phyloP scores from a whole-genome alignment of 1,139 yeast genomes.

The Geotrichum macrosporum region DNA sequence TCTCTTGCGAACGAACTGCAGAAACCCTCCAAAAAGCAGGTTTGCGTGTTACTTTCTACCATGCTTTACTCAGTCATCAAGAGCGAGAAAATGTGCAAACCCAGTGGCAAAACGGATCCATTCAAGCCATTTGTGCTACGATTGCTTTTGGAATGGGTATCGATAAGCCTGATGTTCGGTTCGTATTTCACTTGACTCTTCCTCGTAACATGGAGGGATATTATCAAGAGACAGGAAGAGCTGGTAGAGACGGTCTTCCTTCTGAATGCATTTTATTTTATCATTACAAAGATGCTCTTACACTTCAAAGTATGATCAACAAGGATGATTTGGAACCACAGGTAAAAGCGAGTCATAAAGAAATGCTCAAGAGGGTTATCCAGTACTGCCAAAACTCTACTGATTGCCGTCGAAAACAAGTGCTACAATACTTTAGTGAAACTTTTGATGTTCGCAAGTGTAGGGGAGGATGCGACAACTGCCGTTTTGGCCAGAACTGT shows the following conservation, averaged over 20 bases:
- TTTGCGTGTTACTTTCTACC: constrained; percentile 69
- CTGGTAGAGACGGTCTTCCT: constrained; percentile 86
- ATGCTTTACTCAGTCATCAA: constrained; percentile 87
- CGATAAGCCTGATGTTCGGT: constrained; percentile 92
- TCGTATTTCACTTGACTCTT: constrained; percentile 81
- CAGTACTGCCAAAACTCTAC: constrained; percentile 89
- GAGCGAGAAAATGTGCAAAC: constrained; percentile 67
- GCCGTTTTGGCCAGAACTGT: constrained; percentile 50
- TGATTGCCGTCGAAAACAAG: constrained; percentile 87
- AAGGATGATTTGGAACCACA: constrained; percentile 56
- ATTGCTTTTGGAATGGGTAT: constrained; percentile 99
- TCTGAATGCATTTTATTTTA: constrained; percentile 82
- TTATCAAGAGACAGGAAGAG: constrained; percentile 98
- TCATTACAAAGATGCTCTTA: constrained; percentile 63
- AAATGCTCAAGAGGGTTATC: constrained; percentile 74
- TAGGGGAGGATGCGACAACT: constrained; percentile 77
- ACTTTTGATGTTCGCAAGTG: constrained; percentile 65
- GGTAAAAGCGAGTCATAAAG: constrained; percentile 72
- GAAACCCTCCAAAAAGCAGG: constrained; percentile 57
- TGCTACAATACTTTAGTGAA: constrained; percentile 86
- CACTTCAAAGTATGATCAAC: constrained; percentile 54
- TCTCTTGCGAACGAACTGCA: constrained; percentile 80
- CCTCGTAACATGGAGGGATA: constrained; percentile 93
- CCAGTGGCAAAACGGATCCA: constrained; percentile 71
- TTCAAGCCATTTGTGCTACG: constrained; percentile 88